phyloP scores from a whole-genome alignment of 352 stramenopile species.

The Phytopythium oedochilum region DNA sequence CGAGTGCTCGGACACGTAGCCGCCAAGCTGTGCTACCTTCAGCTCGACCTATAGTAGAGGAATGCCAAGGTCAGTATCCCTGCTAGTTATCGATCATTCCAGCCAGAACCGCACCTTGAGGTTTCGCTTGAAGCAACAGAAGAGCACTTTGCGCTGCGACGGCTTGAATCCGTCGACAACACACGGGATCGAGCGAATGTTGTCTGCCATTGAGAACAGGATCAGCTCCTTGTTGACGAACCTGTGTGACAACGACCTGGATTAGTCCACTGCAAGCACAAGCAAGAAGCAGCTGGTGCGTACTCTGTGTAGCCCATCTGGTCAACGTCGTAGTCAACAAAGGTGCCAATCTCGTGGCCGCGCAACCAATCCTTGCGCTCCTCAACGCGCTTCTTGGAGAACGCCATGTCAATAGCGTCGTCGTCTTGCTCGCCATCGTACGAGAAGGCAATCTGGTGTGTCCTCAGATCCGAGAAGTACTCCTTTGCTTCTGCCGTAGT shows the following conservation, averaged over 20 bases:
- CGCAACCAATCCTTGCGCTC: conserved; percentile 96
- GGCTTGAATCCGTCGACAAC: conserved; percentile 98
- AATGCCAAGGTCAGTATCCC: conserved; percentile 5
- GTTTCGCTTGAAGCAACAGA: conserved; percentile 98
- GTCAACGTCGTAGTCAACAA: conserved; percentile 91
- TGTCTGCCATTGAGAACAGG: conserved; percentile 97
- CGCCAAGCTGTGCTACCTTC: conserved; percentile 93
- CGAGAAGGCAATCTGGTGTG: conserved; percentile 92
- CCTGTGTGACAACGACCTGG: conserved; percentile 19
- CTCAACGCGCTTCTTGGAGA: conserved; percentile 95
- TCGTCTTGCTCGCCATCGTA: conserved; percentile 89
- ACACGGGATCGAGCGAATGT: conserved; percentile 94
- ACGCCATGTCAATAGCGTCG: conserved; percentile 96
- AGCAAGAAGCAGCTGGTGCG: conserved; percentile 6
- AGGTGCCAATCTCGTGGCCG: conserved; percentile 79
- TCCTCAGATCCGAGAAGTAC: conserved; percentile 95
- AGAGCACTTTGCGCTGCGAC: conserved; percentile 98
- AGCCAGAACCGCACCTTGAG: conserved; percentile 79
- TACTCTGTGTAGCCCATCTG: conserved; percentile 92
- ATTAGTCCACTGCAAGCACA: neutral
- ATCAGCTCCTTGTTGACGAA: conserved; percentile 99
- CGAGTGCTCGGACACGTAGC: conserved; percentile 98
- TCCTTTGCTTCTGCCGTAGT: conserved; percentile 95
- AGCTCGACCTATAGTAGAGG: conserved; percentile 45
- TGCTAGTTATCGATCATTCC: neutral